These are phyloP conservation scores for Agaricus subrufescens DNA, from an alignment of 768 basidiomycete species.

Conservation along the genomic window DNA sequence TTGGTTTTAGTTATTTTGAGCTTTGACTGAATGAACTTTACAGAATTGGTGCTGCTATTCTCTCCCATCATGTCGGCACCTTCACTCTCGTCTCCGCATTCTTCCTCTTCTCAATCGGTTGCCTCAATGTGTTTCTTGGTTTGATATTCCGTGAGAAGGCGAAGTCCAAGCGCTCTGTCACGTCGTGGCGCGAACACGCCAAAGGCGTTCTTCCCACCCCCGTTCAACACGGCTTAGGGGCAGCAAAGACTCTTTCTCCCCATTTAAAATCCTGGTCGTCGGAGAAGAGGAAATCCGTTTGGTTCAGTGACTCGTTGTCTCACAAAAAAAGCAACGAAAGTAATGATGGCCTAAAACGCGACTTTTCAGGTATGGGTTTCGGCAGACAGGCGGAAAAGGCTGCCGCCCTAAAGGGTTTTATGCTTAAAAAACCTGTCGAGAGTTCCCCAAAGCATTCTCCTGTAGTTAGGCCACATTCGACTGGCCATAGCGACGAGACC, in stretches of 20 bases:
- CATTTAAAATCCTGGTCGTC: background rate
- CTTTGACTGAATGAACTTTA: constrained; percentile 19
- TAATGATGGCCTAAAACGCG: constrained; percentile 24
- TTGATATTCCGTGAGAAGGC: constrained; percentile 71
- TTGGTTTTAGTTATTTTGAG: too few species aligned
- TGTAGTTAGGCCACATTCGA: background rate
- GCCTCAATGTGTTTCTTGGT: constrained; percentile 77
- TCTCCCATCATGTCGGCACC: constrained; percentile 74
- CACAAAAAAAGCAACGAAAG: constrained; percentile 11
- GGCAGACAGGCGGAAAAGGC: constrained; percentile 79
- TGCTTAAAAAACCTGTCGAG: constrained; percentile 25
- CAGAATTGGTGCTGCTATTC: constrained; percentile 64
- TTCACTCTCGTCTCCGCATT: constrained; percentile 87
- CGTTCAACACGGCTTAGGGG: constrained; percentile 14
- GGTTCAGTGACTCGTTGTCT: constrained; percentile 3
- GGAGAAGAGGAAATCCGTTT: constrained; percentile 10
- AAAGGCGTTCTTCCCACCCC: constrained; percentile 52
- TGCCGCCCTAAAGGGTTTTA: constrained; percentile 59
- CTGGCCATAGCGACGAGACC: background rate
- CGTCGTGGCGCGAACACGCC: constrained; percentile 56
- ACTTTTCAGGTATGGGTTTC: constrained; percentile 44
- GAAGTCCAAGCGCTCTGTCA: constrained; percentile 63
- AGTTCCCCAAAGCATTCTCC: constrained; percentile 19
- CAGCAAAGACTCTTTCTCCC: constrained; percentile 13
- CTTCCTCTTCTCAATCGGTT: constrained; percentile 80